A percentile compares a stretch with the other conserved stretches of the same genome.
These are phyloP conservation scores for Penicillium polonicum DNA, from an alignment of 2,329 filamentous ascomycete species.

Conservation along the genomic window DNA sequence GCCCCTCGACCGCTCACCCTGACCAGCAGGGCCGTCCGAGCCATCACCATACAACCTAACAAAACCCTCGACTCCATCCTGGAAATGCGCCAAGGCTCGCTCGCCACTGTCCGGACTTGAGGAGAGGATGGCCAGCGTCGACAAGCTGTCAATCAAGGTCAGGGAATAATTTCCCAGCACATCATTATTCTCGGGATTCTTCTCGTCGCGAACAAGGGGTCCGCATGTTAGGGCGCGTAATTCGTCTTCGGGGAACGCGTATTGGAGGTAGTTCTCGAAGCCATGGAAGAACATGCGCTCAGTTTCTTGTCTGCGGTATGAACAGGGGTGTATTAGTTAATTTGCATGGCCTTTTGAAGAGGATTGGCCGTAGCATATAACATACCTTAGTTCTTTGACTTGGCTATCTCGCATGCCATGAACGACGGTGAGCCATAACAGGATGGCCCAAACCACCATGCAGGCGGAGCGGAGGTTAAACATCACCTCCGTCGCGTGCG, in stretches of 20 bases:
- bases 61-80: conserved; percentile 72
- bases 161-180: conserved; percentile 96
- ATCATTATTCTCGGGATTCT: conserved; percentile 86
- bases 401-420: conserved; percentile 38
- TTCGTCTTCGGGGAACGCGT: conserved; percentile 96
- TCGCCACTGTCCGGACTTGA: conserved; percentile 57
- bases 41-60: conserved; percentile 87
- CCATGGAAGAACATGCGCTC: conserved; percentile 92
- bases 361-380: neutral
- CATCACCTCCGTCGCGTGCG: conserved; percentile 43
- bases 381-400: conserved; percentile 39
- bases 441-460: conserved; percentile 34
- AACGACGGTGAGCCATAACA: conserved; percentile 37
- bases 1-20: conserved; percentile 70
- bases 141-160: conserved; percentile 91
- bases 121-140: conserved; percentile 87
- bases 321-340: neutral
- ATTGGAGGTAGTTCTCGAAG: conserved; percentile 87
- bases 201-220: conserved; percentile 78
- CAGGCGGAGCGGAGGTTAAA: conserved; percentile 35
- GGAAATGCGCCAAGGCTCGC: conserved; percentile 71
- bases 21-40: conserved; percentile 63
- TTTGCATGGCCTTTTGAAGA: neutral
- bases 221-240: conserved; percentile 81
- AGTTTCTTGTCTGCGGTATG: conserved; percentile 42